Conservation (phyloP, 2,329 filamentous ascomycete genomes). For the Stagonosporopsis chrysanthemi region DNA sequence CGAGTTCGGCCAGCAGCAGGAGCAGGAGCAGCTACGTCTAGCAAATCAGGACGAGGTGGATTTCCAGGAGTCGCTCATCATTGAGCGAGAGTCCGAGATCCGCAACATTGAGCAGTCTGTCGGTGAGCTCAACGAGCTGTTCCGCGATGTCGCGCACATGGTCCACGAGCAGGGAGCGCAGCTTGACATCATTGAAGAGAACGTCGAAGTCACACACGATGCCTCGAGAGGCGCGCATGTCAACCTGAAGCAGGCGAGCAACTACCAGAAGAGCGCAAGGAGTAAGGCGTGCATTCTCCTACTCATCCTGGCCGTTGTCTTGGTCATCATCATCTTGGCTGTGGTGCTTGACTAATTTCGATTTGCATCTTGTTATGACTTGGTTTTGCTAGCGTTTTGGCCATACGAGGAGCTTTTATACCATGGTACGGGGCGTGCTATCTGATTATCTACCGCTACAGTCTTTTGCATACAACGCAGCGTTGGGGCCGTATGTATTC, state of each 20-base stretch:
- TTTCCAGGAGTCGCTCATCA: constrained; percentile 94
- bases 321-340: constrained; percentile 88
- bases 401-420: constrained; percentile 21
- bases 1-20: constrained; percentile 62
- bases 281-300: constrained; percentile 94
- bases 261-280: constrained; percentile 94
- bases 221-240: constrained; percentile 85
- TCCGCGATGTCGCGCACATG: constrained; percentile 97
- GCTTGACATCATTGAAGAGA: constrained; percentile 85
- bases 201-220: constrained; percentile 81
- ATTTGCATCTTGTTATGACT: constrained; percentile 8
- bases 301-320: constrained; percentile 84
- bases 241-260: constrained; percentile 83
- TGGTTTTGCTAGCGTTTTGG: constrained; percentile 18
- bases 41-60: constrained; percentile 95
- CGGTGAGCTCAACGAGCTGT: constrained; percentile 93
- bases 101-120: constrained; percentile 97
- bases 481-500: constrained; percentile 1
- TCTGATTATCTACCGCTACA: not conserved
- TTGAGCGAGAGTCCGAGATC: constrained; percentile 96
- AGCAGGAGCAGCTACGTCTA: constrained; percentile 75
- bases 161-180: constrained; percentile 92
- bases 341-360: constrained; percentile 73
- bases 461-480: constrained; percentile 2
- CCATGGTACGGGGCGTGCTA: constrained; percentile 24